Conservation (phyloP, 768 basidiomycete genomes). For the Panaeolus cyanescens region DNA sequence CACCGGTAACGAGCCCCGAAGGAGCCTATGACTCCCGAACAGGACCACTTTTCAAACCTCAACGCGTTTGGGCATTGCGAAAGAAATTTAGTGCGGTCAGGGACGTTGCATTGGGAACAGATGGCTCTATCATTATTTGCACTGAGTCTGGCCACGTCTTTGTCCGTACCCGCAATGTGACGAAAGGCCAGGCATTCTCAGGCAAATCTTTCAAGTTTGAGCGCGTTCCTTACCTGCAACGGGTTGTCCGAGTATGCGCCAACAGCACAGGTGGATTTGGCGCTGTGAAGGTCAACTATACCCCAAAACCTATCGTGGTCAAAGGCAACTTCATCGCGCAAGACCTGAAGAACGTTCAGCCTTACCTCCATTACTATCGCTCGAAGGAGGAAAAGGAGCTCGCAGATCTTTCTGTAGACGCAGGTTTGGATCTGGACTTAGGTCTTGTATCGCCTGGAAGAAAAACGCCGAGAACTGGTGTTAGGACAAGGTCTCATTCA, state of each 20-base stretch:
- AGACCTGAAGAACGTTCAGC: slow-evolving; percentile 68
- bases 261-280: slow-evolving; percentile 89
- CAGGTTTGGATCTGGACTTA: neutral
- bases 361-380: slow-evolving; percentile 46
- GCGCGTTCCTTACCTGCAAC: slow-evolving; percentile 78
- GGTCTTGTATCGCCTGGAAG: neutral
- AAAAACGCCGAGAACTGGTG: slow-evolving; percentile 5
- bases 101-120: slow-evolving; percentile 89
- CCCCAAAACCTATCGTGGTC: slow-evolving; percentile 54
- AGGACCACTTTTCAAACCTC: slow-evolving; percentile 63
- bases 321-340: slow-evolving; percentile 58
- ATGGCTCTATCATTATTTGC: slow-evolving; percentile 88
- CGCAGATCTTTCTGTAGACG: neutral
- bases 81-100: slow-evolving; percentile 85
- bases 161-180: slow-evolving; percentile 65
- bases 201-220: slow-evolving; percentile 75
- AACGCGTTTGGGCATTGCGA: slow-evolving; percentile 87
- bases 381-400: neutral
- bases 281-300: slow-evolving; percentile 76
- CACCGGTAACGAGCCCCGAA: slow-evolving; percentile 26
- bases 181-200: slow-evolving; percentile 20
- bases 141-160: slow-evolving; percentile 96
- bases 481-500: slow-evolving; percentile 4
- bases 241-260: slow-evolving; percentile 81
- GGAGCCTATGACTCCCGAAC: slow-evolving; percentile 3